These are phyloP conservation scores for Pichia paraexigua DNA, from an alignment of 805 yeast species.

Conservation along the genomic window DNA sequence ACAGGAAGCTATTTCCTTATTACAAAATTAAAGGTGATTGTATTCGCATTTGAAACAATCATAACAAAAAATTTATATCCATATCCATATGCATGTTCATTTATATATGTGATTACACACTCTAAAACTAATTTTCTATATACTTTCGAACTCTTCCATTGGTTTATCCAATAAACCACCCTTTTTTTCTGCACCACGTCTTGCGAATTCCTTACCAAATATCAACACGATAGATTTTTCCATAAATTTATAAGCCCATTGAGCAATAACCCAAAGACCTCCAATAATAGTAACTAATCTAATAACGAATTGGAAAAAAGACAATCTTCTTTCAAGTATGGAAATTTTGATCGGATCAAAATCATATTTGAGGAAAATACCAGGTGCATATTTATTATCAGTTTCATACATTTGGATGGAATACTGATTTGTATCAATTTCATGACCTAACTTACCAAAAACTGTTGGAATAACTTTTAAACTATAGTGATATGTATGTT, in stretches of 20 bases:
- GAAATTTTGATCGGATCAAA: slow-evolving; percentile 79
- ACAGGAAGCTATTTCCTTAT: slow-evolving; percentile 9
- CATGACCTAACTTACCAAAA: slow-evolving; percentile 62
- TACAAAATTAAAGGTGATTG: slow-evolving; percentile 2
- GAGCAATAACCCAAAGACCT: slow-evolving; percentile 64
- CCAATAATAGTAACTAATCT: slow-evolving; percentile 77
- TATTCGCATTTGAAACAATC: too few species aligned
- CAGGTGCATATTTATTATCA: slow-evolving; percentile 43
- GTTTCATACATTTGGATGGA: slow-evolving; percentile 46
- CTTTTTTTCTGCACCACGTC: slow-evolving; percentile 40
- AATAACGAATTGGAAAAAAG: slow-evolving; percentile 71
- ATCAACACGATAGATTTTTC: slow-evolving; percentile 46
- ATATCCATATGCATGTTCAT: background rate
- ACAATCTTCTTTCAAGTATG: slow-evolving; percentile 61
- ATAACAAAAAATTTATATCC: background rate
- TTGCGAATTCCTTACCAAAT: slow-evolving; percentile 51
- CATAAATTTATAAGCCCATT: slow-evolving; percentile 51
- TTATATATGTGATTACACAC: background rate
- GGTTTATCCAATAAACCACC: slow-evolving; percentile 25
- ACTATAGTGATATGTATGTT: slow-evolving; percentile 54
- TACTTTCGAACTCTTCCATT: slow-evolving; percentile 23
- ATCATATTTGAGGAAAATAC: slow-evolving; percentile 75
- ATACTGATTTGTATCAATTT: slow-evolving; percentile 78
- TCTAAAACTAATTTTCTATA: slow-evolving; percentile 7
- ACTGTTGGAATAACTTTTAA: slow-evolving; percentile 79